Percentiles rank a stretch among this genome's conserved stretches.
Evolutionary conservation across 2,329 filamentous ascomycete genomes (phyloP).

Genomic region (Lecanicillium sp.): DNA sequence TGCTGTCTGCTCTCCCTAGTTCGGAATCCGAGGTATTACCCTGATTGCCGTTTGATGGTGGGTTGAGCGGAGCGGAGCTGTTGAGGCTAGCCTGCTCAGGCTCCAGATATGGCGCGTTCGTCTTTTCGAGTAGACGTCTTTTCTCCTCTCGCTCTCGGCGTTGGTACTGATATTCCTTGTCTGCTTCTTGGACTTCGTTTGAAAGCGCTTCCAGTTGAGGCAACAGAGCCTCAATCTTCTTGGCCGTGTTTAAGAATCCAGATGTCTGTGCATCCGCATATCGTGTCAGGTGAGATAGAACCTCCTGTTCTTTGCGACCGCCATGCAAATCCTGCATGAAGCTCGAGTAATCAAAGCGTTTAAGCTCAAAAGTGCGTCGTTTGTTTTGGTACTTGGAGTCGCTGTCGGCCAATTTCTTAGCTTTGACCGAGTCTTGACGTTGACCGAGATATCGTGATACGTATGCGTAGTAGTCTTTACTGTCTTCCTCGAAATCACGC

Average conservation of each 20-base stretch:
- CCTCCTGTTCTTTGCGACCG: constrained; percentile 95
- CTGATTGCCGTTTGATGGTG: constrained; percentile 34
- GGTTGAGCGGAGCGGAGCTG: constrained; percentile 21
- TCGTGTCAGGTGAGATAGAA: constrained; percentile 86
- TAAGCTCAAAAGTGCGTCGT: constrained; percentile 88
- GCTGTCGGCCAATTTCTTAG: constrained; percentile 92
- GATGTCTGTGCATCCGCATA: constrained; percentile 87
- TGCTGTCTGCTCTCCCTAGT: constrained; percentile 65
- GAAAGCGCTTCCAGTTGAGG: constrained; percentile 86
- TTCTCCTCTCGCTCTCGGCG: constrained; percentile 95
- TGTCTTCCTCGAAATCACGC: constrained; percentile 97
- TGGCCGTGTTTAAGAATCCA: constrained; percentile 72
- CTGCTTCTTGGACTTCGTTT: constrained; percentile 81
- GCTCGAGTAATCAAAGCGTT: constrained; percentile 96
- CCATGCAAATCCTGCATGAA: constrained; percentile 99
- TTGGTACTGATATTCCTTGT: constrained; percentile 95
- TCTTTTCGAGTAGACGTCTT: constrained; percentile 80
- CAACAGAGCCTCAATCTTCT: constrained; percentile 77
- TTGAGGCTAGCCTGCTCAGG: constrained; percentile 48
- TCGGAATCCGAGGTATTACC: constrained; percentile 56
- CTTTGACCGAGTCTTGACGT: constrained; percentile 88
- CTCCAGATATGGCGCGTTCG: constrained; percentile 64
- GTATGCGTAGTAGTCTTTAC: constrained; percentile 96
- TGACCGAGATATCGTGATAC: constrained; percentile 94
- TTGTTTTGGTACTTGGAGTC: constrained; percentile 96